phyloP scores from a whole-genome alignment of 495 filamentous ascomycete genomes.

The Hypoxylon trugodes region DNA sequence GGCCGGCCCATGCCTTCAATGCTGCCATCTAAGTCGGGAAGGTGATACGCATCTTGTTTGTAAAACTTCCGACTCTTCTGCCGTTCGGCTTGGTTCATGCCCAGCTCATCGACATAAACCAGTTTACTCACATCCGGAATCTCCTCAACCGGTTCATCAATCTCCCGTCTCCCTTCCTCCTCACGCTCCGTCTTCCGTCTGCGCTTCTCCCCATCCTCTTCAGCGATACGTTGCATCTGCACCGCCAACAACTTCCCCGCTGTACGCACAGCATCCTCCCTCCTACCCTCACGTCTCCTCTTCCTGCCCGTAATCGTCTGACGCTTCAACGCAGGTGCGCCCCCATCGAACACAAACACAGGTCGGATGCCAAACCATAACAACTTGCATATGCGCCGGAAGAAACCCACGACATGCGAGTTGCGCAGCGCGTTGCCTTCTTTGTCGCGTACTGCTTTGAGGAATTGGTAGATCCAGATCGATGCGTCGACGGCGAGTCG shows the following conservation, averaged over 20 bases:
- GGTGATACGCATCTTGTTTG: slow-evolving; percentile 93
- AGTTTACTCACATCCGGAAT: slow-evolving; percentile 69
- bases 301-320: slow-evolving; percentile 86
- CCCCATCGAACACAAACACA: slow-evolving; percentile 98
- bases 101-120: slow-evolving; percentile 87
- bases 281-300: slow-evolving; percentile 80
- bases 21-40: slow-evolving; percentile 80
- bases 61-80: slow-evolving; percentile 78
- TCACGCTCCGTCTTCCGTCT: slow-evolving; percentile 55
- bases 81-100: slow-evolving; percentile 81
- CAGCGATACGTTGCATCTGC: slow-evolving; percentile 87
- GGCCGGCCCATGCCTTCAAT: slow-evolving; percentile 86
- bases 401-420: slow-evolving; percentile 95
- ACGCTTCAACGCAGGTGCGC: slow-evolving; percentile 88
- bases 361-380: slow-evolving; percentile 96
- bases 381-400: slow-evolving; percentile 95
- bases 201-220: slow-evolving; percentile 78
- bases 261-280: slow-evolving; percentile 91
- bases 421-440: slow-evolving; percentile 97
- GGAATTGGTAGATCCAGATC: slow-evolving; percentile 99
- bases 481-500: slow-evolving; percentile 96
- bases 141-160: slow-evolving; percentile 68
- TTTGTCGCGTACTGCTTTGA: slow-evolving; percentile 98
- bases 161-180: slow-evolving; percentile 23
- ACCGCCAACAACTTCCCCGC: slow-evolving; percentile 89